Conservation (phyloP, 768 basidiomycete species). For the Gyrodon lividus region DNA sequence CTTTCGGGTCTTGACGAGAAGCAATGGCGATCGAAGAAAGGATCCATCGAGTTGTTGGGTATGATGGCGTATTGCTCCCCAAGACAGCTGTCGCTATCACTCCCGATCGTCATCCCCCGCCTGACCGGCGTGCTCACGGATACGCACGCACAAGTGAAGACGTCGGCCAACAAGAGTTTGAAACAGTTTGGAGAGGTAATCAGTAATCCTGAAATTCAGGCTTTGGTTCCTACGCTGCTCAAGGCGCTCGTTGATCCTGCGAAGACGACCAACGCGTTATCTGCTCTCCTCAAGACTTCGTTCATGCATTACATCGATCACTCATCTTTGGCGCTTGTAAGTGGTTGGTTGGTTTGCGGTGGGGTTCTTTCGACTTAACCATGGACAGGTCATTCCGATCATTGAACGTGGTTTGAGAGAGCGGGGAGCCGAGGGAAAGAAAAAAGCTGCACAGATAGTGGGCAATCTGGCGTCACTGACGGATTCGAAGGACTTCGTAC, state of each 20-base stretch:
- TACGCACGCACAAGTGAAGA: conserved; percentile 93
- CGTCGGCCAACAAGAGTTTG: conserved; percentile 90
- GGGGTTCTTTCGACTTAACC: background rate
- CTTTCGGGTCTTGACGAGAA: conserved; percentile 93
- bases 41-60: conserved; percentile 93
- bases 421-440: conserved; percentile 90
- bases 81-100: conserved; percentile 86
- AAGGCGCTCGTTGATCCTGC: conserved; percentile 95
- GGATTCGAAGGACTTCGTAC: conserved; percentile 89
- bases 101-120: conserved; percentile 96
- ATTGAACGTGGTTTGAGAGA: conserved; percentile 91
- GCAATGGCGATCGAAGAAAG: conserved; percentile 97
- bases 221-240: conserved; percentile 82
- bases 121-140: conserved; percentile 94
- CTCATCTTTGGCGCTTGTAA: conserved; percentile 87
- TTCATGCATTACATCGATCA: conserved; percentile 99
- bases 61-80: conserved; percentile 99
- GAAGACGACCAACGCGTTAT: conserved; percentile 82
- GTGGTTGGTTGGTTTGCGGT: conserved; percentile 23
- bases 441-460: conserved; percentile 94
- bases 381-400: conserved; percentile 81
- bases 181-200: conserved; percentile 99
- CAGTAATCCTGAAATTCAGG: conserved; percentile 94
- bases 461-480: conserved; percentile 94
- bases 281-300: conserved; percentile 87